Evolutionary conservation across 495 filamentous ascomycete genomes (phyloP).

Genomic region (Penicillium herquei): DNA sequence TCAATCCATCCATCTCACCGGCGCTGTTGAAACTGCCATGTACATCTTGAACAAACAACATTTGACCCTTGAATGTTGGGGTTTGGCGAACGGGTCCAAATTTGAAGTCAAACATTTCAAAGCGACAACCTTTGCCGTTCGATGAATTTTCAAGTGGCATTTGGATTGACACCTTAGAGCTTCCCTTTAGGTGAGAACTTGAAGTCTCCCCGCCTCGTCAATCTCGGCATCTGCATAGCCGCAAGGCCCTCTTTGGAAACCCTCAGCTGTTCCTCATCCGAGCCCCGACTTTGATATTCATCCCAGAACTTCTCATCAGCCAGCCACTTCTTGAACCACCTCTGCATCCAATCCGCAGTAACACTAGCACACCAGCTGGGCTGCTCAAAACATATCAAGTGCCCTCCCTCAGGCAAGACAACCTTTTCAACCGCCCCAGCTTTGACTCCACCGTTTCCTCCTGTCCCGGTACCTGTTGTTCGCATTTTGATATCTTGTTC

Average conservation of each 20-base stretch:
- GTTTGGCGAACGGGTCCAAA: too few species aligned
- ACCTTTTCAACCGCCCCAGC: slow-evolving; percentile 29
- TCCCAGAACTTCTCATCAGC: background rate
- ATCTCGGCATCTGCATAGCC: background rate
- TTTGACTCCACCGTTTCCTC: slow-evolving; percentile 69
- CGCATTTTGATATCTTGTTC: slow-evolving; percentile 55
- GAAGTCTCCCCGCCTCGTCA: background rate
- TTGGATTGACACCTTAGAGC: background rate
- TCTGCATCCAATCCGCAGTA: background rate
- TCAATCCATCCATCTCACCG: too few species aligned
- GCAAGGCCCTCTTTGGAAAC: background rate
- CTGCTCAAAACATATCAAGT: background rate
- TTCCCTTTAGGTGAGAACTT: background rate
- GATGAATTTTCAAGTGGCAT: too few species aligned
- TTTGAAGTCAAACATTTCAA: too few species aligned
- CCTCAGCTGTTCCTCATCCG: background rate
- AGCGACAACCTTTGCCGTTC: too few species aligned
- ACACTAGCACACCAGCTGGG: background rate
- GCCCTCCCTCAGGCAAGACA: background rate
- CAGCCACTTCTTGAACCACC: background rate
- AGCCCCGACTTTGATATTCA: background rate
- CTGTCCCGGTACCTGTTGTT: slow-evolving; percentile 60
- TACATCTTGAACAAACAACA: too few species aligned
- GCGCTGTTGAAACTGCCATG: too few species aligned
- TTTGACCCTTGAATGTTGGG: too few species aligned